Evolutionary conservation across 306 rosid species (phyloP).

Genomic region (Vigna reflexopilosa): DNA sequence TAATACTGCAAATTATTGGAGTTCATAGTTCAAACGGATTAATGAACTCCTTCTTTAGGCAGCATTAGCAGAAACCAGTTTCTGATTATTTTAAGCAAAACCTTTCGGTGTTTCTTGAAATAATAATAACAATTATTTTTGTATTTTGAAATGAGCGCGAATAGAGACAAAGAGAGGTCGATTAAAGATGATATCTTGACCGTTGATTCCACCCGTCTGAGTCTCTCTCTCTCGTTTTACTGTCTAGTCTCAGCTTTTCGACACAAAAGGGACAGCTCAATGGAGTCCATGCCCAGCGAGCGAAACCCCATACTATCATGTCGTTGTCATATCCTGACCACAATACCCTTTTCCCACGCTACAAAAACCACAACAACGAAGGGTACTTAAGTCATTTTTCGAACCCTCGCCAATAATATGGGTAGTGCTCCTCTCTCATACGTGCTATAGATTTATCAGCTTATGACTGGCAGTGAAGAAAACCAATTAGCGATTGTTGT

Average conservation of each 20-base stretch:
- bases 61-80: neutral
- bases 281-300: constrained; percentile 52
- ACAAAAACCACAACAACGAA: neutral
- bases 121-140: neutral
- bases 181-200: constrained; percentile 9
- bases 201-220: constrained; percentile 35
- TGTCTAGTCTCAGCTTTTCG: constrained; percentile 50
- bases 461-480: neutral
- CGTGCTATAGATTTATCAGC: neutral
- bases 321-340: constrained; percentile 47
- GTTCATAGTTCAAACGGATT: neutral
- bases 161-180: constrained; percentile 47
- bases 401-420: neutral
- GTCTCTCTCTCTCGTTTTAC: neutral
- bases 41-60: too few species aligned
- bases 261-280: constrained; percentile 55
- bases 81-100: constrained; percentile 1
- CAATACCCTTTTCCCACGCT: constrained; percentile 38
- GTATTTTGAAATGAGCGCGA: neutral
- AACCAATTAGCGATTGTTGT: neutral
- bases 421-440: neutral
- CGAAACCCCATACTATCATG: constrained; percentile 53
- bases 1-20: neutral
- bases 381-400: constrained; percentile 40
- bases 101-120: constrained; percentile 38